These are phyloP conservation scores for Apiospora koreana DNA, from an alignment of 2,329 filamentous ascomycete genomes.

Conservation along the genomic window DNA sequence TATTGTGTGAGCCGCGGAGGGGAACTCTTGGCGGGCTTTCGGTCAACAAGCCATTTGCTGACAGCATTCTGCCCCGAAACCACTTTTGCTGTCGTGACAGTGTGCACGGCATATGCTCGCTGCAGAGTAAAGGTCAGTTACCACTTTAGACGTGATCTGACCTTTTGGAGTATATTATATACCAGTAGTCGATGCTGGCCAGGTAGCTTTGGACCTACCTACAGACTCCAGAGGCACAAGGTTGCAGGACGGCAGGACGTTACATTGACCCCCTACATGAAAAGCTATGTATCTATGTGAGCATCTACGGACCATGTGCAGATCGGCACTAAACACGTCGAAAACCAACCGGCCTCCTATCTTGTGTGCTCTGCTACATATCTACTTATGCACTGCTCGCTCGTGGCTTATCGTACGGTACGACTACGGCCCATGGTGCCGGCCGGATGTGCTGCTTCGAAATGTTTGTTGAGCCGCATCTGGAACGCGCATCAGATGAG, in stretches of 20 bases:
- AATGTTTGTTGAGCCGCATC: constrained; percentile 1
- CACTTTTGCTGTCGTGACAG: not conserved
- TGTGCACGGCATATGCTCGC: not conserved
- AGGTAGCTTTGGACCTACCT: not conserved
- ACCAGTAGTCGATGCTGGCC: not conserved
- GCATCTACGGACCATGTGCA: not conserved
- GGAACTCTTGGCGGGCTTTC: no score
- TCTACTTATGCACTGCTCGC: not conserved
- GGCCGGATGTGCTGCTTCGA: not conserved
- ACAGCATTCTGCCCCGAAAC: not conserved
- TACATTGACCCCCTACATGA: constrained; percentile 2
- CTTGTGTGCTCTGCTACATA: not conserved
- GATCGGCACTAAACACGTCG: not conserved
- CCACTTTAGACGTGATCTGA: not conserved
- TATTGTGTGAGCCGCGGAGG: no score
- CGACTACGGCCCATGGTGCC: not conserved
- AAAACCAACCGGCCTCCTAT: not conserved
- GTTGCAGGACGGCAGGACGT: not conserved
- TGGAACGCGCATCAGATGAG: constrained; percentile 8
- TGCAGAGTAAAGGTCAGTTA: not conserved
- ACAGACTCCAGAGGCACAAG: no score
- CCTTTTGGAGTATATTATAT: not conserved
- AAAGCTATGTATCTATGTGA: not conserved
- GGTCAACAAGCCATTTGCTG: not conserved
- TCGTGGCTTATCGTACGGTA: not conserved